Percentiles rank a stretch among this genome's conserved stretches.
Evolutionary conservation across 176 grass and related monocot species (phyloP).

Genomic region (Pharus latifolius): DNA sequence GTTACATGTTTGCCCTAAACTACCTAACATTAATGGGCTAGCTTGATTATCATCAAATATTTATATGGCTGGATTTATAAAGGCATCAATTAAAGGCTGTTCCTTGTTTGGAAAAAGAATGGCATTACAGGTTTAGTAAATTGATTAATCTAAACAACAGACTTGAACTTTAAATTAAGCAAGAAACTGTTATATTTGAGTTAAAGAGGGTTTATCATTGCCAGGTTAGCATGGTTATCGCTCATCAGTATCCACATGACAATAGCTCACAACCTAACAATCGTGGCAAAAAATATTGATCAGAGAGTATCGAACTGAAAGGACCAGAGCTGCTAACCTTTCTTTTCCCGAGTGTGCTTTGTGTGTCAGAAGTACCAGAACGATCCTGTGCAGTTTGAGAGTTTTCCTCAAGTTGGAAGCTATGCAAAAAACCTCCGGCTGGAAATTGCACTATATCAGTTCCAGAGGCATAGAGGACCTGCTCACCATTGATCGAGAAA

Average conservation of each 20-base stretch:
- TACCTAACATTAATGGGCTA: background rate
- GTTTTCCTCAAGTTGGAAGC: constrained; percentile 81
- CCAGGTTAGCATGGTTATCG: background rate
- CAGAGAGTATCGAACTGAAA: constrained; percentile 4
- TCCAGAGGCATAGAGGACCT: constrained; percentile 92
- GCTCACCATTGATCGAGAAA: constrained; percentile 93
- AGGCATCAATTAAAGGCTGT: background rate
- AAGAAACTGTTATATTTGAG: background rate
- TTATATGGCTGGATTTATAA: background rate
- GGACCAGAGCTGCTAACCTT: constrained; percentile 32
- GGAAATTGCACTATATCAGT: constrained; percentile 96
- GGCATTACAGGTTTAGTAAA: background rate
- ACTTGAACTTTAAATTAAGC: background rate
- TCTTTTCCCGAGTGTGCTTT: constrained; percentile 28
- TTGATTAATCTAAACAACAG: background rate
- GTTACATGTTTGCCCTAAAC: background rate
- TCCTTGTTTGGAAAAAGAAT: background rate
- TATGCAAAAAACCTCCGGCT: constrained; percentile 73
- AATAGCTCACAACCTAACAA: background rate
- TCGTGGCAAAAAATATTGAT: background rate
- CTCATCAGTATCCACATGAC: background rate
- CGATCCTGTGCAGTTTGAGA: constrained; percentile 35
- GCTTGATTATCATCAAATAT: background rate
- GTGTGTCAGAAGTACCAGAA: constrained; percentile 35
- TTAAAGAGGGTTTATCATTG: background rate